These are phyloP conservation scores for Fusarium sp. DNA, from an alignment of 2,329 filamentous ascomycete species.

Conservation along the genomic window DNA sequence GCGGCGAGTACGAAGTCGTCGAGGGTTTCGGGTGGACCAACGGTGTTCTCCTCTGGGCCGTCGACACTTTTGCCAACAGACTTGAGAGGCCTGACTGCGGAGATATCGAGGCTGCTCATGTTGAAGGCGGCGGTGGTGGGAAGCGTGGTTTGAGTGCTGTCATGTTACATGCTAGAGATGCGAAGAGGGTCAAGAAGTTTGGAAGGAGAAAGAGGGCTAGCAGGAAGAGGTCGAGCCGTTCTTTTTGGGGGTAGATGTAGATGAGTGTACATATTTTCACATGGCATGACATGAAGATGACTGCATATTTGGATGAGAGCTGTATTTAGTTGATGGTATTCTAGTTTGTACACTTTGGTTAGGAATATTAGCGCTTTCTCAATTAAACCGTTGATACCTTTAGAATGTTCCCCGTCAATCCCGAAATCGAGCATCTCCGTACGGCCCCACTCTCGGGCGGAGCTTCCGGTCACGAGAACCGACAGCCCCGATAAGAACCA, in stretches of 20 bases:
- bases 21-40: conserved; percentile 79
- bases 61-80: conserved; percentile 68
- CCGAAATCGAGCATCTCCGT: background rate
- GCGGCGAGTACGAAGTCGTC: conserved; percentile 76
- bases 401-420: background rate
- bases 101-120: conserved; percentile 56
- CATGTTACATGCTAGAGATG: conserved; percentile 58
- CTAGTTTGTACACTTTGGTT: background rate
- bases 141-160: conserved; percentile 56
- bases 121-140: conserved; percentile 29
- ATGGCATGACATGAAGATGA: background rate
- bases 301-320: background rate
- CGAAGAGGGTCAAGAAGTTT: conserved; percentile 61
- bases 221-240: conserved; percentile 28
- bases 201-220: conserved; percentile 38
- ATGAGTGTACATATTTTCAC: background rate
- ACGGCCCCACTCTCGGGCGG: conserved; percentile 7
- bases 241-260: conserved; percentile 11
- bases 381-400: background rate
- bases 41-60: conserved; percentile 74
- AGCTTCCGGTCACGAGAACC: background rate
- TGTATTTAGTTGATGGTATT: background rate
- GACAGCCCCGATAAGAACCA: background rate
- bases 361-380: background rate
- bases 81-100: conserved; percentile 67